Evolutionary conservation across 2,329 filamentous ascomycete genomes (phyloP).

Genomic region (Clonostachys rosea): DNA sequence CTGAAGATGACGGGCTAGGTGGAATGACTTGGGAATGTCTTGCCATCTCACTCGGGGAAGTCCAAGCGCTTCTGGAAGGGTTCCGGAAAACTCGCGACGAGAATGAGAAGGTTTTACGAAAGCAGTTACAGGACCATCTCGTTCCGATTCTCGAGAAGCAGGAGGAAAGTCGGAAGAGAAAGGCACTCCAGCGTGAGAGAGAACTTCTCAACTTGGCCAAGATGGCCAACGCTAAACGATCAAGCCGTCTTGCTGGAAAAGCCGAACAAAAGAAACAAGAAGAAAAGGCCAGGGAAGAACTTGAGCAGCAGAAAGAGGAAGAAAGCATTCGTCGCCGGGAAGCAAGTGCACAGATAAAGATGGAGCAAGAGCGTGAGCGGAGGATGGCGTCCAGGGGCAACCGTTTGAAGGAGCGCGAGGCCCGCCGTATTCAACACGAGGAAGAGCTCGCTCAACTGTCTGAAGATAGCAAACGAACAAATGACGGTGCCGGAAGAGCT

Average conservation of each 20-base stretch:
- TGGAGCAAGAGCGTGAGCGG: conserved; percentile 71
- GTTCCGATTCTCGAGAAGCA: conserved; percentile 81
- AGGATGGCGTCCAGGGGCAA: conserved; percentile 81
- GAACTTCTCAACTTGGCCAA: conserved; percentile 80
- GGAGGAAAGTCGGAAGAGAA: conserved; percentile 67
- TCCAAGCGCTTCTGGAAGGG: conserved; percentile 63
- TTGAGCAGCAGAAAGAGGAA: conserved; percentile 43
- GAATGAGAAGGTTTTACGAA: conserved; percentile 76
- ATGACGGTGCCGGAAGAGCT: conserved; percentile 52
- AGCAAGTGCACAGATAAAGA: conserved; percentile 51
- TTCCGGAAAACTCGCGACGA: conserved; percentile 74
- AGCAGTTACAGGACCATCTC: conserved; percentile 70
- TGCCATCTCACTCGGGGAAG: conserved; percentile 75
- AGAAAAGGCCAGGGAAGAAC: conserved; percentile 65
- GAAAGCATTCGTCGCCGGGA: conserved; percentile 57
- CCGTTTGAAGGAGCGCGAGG: conserved; percentile 79
- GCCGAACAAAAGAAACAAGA: conserved; percentile 73
- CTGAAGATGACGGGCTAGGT: conserved; percentile 61
- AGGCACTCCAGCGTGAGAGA: conserved; percentile 64
- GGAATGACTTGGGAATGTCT: conserved; percentile 88
- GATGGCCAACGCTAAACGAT: conserved; percentile 90
- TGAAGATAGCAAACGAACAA: conserved; percentile 63
- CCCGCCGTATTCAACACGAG: conserved; percentile 77
- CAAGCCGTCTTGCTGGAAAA: conserved; percentile 81
- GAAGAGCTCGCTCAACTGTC: conserved; percentile 77